phyloP scores from a whole-genome alignment of 345 rosid species.

The Eutrema yunnanense region DNA sequence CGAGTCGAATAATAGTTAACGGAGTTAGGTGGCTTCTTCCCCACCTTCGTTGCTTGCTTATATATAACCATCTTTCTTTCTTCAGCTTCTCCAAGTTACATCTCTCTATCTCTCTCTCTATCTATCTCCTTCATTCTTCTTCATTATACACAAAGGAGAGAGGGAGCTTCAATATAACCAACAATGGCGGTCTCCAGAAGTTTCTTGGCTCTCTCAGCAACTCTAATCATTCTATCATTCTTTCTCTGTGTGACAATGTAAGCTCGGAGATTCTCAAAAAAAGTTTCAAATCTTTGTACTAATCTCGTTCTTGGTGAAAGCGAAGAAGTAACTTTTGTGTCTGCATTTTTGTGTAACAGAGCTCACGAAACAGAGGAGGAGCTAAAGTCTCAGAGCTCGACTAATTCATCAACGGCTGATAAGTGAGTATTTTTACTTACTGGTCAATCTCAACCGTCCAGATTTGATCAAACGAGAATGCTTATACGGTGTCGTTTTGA shows the following conservation, averaged over 20 bases:
- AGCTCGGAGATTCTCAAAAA: background rate
- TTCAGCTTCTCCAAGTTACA: conserved; percentile 23
- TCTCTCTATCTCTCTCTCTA: background rate
- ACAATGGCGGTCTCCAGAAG: conserved; percentile 50
- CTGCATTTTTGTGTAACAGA: conserved; percentile 7
- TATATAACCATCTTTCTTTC: background rate
- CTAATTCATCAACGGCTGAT: conserved; percentile 19
- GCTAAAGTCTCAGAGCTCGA: conserved; percentile 10
- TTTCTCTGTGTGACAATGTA: conserved; percentile 27
- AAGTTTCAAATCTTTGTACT: background rate
- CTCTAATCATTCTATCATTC: conserved; percentile 33
- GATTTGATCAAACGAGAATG: background rate
- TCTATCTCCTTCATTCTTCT: background rate
- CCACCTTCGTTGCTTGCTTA: conserved; percentile 21
- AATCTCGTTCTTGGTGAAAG: background rate
- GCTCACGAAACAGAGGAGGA: conserved; percentile 30
- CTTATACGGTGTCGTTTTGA: background rate
- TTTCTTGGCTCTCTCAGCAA: conserved; percentile 29
- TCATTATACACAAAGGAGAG: background rate
- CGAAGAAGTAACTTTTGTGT: background rate
- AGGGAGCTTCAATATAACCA: conserved; percentile 11
- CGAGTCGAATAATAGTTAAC: conserved; percentile 6
- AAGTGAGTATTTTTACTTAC: background rate
- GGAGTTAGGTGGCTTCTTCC: conserved; percentile 20
- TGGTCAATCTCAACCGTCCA: conserved; percentile 6